phyloP scores from a whole-genome alignment of 2,329 filamentous ascomycete genomes.

The Lomentospora prolificans region DNA sequence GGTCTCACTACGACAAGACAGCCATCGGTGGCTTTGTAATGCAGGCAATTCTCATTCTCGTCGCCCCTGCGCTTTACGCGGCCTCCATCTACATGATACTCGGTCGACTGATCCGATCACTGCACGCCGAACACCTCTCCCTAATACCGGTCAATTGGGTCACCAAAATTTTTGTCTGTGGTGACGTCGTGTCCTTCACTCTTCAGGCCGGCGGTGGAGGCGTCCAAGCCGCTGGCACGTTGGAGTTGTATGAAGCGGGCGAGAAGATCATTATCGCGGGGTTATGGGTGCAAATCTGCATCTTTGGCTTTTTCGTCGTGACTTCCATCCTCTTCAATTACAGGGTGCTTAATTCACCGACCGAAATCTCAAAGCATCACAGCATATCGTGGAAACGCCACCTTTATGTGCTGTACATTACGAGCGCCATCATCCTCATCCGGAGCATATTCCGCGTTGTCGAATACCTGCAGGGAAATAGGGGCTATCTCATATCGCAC shows the following conservation, averaged over 20 bases:
- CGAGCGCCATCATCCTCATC: slow-evolving; percentile 30
- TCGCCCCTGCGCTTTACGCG: slow-evolving; percentile 32
- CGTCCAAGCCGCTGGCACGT: slow-evolving; percentile 14
- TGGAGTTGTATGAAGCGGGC: slow-evolving; percentile 18
- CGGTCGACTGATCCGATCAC: slow-evolving; percentile 27
- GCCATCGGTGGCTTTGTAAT: slow-evolving; percentile 26
- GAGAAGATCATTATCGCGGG: slow-evolving; percentile 41
- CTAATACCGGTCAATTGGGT: slow-evolving; percentile 29
- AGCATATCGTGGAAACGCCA: slow-evolving; percentile 17
- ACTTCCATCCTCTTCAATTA: slow-evolving; percentile 34
- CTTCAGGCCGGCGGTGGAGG: slow-evolving; percentile 38
- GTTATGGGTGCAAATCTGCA: slow-evolving; percentile 41
- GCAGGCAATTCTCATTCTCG: slow-evolving; percentile 25
- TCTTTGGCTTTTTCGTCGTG: slow-evolving; percentile 43
- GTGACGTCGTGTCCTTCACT: slow-evolving; percentile 42
- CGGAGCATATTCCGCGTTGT: slow-evolving; percentile 35
- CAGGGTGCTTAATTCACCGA: slow-evolving; percentile 8
- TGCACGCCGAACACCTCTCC: slow-evolving; percentile 25
- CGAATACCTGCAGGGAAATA: slow-evolving; percentile 34
- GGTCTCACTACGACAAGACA: slow-evolving; percentile 18
- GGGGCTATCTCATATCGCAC: slow-evolving; percentile 28
- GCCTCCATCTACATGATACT: slow-evolving; percentile 38
- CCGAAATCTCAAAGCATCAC: slow-evolving; percentile 9
- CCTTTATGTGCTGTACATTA: slow-evolving; percentile 21
- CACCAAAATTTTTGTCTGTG: slow-evolving; percentile 44